Conservation (phyloP, 208 protist species). For the Entamoeba invadens region DNA sequence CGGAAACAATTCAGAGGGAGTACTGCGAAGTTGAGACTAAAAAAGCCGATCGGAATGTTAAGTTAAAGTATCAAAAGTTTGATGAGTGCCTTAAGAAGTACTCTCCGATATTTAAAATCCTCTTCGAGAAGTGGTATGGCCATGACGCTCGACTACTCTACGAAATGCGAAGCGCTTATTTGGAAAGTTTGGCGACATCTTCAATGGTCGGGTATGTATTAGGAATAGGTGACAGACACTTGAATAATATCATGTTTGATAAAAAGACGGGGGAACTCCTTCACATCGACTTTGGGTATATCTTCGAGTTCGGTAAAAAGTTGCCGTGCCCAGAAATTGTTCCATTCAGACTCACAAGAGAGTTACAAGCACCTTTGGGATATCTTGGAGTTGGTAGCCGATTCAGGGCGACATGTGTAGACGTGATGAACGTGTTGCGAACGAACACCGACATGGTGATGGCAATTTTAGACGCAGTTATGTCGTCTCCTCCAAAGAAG, state of each 20-base stretch:
- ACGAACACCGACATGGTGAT: neutral
- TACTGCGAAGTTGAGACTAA: neutral
- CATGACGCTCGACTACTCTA: neutral
- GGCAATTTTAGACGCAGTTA: neutral
- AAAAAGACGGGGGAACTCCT: neutral
- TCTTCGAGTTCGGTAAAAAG: conserved; percentile 8
- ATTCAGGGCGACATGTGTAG: neutral
- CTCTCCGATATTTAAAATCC: neutral
- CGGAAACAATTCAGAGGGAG: neutral
- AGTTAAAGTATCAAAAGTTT: neutral
- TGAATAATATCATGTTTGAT: conserved; percentile 18
- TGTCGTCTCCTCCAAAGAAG: neutral
- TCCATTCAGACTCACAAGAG: conserved; percentile 17
- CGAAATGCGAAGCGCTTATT: neutral
- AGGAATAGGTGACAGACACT: conserved; percentile 19
- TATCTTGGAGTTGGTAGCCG: neutral
- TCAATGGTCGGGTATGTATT: conserved; percentile 15
- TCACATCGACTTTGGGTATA: conserved; percentile 17
- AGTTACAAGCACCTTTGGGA: conserved; percentile 16
- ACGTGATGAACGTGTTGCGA: neutral
- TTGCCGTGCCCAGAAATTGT: conserved; percentile 11
- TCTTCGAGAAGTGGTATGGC: neutral
- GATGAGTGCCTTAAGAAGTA: neutral
- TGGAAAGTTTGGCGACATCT: neutral
- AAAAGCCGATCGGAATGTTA: neutral